Evolutionary conservation across 163 green algal species (phyloP).

Genomic region (Scenedesmus sp.): DNA sequence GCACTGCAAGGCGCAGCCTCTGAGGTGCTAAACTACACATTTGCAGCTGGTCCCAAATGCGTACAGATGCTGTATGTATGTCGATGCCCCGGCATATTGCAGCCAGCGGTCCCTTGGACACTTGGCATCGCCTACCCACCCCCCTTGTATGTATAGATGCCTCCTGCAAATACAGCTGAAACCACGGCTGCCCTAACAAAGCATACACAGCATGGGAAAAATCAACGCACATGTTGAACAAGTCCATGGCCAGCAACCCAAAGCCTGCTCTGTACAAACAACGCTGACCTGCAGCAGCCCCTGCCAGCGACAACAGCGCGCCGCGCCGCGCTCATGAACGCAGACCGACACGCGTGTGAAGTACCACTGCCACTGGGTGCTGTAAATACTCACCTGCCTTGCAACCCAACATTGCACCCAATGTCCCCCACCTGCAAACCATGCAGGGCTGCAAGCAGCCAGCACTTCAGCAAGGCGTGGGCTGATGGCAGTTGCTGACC

Average conservation of each 20-base stretch:
- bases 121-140: neutral
- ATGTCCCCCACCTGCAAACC: neutral
- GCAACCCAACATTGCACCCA: neutral
- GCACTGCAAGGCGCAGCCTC: neutral
- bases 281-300: neutral
- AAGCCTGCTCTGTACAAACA: neutral
- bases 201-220: neutral
- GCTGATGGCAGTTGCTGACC: neutral
- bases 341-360: neutral
- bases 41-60: neutral
- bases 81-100: neutral
- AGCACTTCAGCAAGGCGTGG: neutral
- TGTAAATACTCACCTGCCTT: neutral
- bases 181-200: neutral
- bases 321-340: neutral
- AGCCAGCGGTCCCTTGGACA: neutral
- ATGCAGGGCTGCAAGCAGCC: neutral
- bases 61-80: neutral
- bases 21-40: neutral
- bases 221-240: neutral
- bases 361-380: neutral
- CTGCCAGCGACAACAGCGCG: neutral
- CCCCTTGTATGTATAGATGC: neutral
- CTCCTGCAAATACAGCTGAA: conserved; percentile 3
- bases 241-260: neutral